Conservation (phyloP, 441 rosid genomes). For the Breynia disticha region DNA sequence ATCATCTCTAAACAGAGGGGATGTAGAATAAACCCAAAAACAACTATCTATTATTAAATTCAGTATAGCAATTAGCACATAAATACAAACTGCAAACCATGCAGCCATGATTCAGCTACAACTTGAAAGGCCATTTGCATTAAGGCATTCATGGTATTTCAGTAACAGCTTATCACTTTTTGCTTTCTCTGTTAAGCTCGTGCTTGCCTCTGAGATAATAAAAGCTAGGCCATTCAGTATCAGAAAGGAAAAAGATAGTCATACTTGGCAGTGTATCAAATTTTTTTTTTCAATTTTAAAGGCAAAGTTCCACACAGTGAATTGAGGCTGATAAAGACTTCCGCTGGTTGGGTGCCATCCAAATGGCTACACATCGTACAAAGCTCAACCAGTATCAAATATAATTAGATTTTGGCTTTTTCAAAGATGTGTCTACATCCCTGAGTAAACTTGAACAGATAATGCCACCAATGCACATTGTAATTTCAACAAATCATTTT, state of each 20-base stretch:
- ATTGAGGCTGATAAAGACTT: too few species aligned
- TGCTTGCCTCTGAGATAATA: not conserved
- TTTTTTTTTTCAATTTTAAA: too few species aligned
- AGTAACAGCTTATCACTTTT: not conserved
- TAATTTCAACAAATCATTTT: not conserved
- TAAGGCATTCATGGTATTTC: not conserved
- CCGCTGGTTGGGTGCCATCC: too few species aligned
- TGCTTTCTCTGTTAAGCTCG: not conserved
- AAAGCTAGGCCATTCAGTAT: too few species aligned
- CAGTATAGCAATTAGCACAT: not conserved
- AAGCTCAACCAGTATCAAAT: not conserved
- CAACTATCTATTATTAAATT: not conserved
- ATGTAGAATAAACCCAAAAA: not conserved
- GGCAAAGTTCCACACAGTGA: too few species aligned
- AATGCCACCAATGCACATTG: not conserved
- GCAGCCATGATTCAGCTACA: not conserved
- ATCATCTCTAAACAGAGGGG: not conserved
- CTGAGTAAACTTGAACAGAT: not conserved
- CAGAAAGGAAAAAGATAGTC: too few species aligned
- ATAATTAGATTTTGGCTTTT: not conserved
- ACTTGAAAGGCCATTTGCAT: not conserved
- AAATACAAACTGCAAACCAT: not conserved
- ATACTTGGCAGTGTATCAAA: too few species aligned
- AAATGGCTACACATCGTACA: not conserved
- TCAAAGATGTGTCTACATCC: not conserved